Evolutionary conservation across 176 grass and related monocot genomes (phyloP), one percentile per base, ranked within the genome.

Genomic region (Aegilops umbellulata): DNA sequence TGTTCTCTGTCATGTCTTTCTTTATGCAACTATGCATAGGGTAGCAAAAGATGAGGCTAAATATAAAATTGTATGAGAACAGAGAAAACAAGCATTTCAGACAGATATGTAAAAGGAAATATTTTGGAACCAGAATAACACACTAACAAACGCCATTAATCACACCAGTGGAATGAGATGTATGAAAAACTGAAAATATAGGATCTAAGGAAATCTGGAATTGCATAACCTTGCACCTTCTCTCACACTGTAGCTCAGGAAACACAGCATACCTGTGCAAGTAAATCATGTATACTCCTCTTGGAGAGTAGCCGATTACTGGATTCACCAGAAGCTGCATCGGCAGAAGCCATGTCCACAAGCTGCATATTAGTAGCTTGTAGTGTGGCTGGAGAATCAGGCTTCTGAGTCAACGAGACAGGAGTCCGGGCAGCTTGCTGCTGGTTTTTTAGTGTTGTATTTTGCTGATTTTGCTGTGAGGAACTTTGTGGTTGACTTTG

Each of bases 231-330:
- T 64, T 79, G 38, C 69, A 63, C 58, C 20, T 70, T 39, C 58
- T 89, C 86, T 67, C 38, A 73, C 24, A 79, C 11, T 80, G 69
- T 35, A 62, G 49, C 8, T 69, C 6, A 77, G 69, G 60, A 81
- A 73, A 6, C 69, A 65, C 22, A 84, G 68, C 69, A 22, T 77
- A 99, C 97, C 88, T 96, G 97, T 35, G 78, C 81, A 79, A 99
- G 85, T 86, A 99, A 88, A 60, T 96, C 97, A 69, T 86, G 90
- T 79, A 99, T 91, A 87, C 88, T 99, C 92, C 92, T 94, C 90
- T 96, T 96, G 86, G 79, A 93, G 35, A 99, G 75, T 83, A 96
- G 80, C 20, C 86, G 92, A 83, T 91, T 74, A 38, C 90, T 83
- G 86, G 80, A 83, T 78, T 94, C 94, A 49, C 88, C 71, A 82